These are phyloP conservation scores for Ustilago esculenta DNA, from an alignment of 1,284 basidiomycete species.

Conservation along the genomic window DNA sequence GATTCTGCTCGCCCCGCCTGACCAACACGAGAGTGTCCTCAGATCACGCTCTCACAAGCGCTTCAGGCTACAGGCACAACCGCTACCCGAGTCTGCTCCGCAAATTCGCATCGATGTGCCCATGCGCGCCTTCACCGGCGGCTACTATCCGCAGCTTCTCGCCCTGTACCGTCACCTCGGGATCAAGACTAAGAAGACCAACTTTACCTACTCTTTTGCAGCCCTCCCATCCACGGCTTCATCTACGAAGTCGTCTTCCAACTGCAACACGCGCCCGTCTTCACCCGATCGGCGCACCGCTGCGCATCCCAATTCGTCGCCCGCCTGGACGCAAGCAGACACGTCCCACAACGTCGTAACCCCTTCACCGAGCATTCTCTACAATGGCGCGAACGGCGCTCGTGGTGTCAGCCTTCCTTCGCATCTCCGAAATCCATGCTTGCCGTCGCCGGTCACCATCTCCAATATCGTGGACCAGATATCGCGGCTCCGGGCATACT, in stretches of 20 bases:
- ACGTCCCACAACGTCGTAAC: too few species aligned
- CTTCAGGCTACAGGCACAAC: not conserved
- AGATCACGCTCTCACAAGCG: constrained; percentile 12
- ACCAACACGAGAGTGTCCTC: not conserved
- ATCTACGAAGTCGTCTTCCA: constrained; percentile 1
- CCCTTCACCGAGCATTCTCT: constrained; percentile 38
- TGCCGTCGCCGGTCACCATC: constrained; percentile 2
- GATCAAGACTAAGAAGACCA: constrained; percentile 38
- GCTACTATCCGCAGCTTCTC: constrained; percentile 63
- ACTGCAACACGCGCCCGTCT: not conserved
- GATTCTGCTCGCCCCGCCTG: not conserved
- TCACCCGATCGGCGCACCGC: too few species aligned
- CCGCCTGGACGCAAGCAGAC: too few species aligned
- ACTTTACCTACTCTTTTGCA: constrained; percentile 62
- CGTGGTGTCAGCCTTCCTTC: constrained; percentile 49
- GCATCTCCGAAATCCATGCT: not conserved
- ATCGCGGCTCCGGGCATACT: constrained; percentile 6
- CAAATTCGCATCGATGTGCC: constrained; percentile 64
- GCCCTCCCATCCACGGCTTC: not conserved
- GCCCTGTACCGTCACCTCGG: constrained; percentile 51
- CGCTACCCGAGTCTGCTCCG: not conserved
- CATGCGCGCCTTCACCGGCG: constrained; percentile 63
- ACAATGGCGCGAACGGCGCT: constrained; percentile 53
- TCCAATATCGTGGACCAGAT: constrained; percentile 12
- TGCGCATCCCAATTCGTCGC: too few species aligned